A percentile compares a stretch with the other conserved stretches of the same genome.
Evolutionary conservation across 768 basidiomycete genomes (phyloP).

Genomic region (Cystofilobasidium ferigula): DNA sequence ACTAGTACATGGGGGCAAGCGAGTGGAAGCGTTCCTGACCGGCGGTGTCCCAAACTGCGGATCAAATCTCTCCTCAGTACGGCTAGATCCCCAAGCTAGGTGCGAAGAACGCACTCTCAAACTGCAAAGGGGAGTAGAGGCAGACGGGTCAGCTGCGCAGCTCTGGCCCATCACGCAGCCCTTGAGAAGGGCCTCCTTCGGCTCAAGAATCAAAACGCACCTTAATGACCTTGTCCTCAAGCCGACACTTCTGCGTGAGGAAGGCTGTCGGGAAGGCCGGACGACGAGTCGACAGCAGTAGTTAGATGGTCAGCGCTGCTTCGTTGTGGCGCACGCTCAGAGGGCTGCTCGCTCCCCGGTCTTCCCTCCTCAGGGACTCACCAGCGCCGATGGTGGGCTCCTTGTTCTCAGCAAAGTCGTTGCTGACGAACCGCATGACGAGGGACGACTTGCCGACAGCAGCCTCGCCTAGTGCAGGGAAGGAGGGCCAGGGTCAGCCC

Average conservation of each 20-base stretch:
- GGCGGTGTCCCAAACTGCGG: constrained; percentile 38
- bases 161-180: background rate
- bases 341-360: no score
- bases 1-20: constrained; percentile 70
- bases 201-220: background rate
- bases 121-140: constrained; percentile 17
- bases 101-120: constrained; percentile 94
- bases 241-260: constrained; percentile 64
- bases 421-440: constrained; percentile 90
- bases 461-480: constrained; percentile 64
- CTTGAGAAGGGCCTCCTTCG: background rate
- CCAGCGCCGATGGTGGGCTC: constrained; percentile 94
- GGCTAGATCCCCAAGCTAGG: no score
- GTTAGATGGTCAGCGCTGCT: background rate
- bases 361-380: no score
- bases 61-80: no score
- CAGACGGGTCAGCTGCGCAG: background rate
- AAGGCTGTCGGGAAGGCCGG: constrained; percentile 25
- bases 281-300: background rate
- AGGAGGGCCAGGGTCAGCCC: constrained; percentile 1
- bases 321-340: background rate
- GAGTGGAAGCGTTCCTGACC: constrained; percentile 73
- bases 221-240: constrained; percentile 57
- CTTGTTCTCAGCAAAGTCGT: constrained; percentile 98
- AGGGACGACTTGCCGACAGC: constrained; percentile 99